Evolutionary conservation across 2,329 filamentous ascomycete genomes (phyloP).

Genomic region (Sarocladium strictum): DNA sequence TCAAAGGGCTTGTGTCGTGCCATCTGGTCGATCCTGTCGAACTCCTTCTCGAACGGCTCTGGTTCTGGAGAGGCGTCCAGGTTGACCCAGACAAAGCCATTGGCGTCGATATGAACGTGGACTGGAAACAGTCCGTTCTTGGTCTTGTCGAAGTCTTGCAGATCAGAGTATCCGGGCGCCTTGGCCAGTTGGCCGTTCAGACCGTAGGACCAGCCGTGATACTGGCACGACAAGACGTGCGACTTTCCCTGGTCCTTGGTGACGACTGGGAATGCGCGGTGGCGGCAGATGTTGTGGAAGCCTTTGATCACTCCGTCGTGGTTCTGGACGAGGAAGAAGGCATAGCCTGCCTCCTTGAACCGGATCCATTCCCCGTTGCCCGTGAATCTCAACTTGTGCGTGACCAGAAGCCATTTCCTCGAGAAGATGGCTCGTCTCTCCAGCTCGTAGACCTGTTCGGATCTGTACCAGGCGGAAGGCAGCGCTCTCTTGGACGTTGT

Average conservation of each 20-base stretch:
- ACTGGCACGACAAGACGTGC: slow-evolving; percentile 51
- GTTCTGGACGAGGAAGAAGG: slow-evolving; percentile 47
- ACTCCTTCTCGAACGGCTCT: slow-evolving; percentile 47
- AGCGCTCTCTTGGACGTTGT: no score
- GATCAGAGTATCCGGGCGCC: slow-evolving; percentile 51
- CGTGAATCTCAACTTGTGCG: slow-evolving; percentile 10
- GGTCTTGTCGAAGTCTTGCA: slow-evolving; percentile 49
- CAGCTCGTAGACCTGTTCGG: slow-evolving; percentile 42
- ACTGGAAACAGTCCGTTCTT: slow-evolving; percentile 51
- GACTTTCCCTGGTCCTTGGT: slow-evolving; percentile 42
- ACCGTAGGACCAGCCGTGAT: slow-evolving; percentile 59
- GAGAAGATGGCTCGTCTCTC: slow-evolving; percentile 48
- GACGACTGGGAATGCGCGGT: slow-evolving; percentile 55
- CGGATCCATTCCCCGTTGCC: slow-evolving; percentile 48
- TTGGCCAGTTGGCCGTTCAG: slow-evolving; percentile 52
- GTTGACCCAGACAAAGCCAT: slow-evolving; percentile 55
- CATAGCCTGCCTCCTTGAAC: slow-evolving; percentile 48
- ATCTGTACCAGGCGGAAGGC: slow-evolving; percentile 24
- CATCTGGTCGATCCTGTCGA: slow-evolving; percentile 40
- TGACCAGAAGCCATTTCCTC: slow-evolving; percentile 38
- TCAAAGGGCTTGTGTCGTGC: slow-evolving; percentile 38
- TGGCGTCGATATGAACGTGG: slow-evolving; percentile 45
- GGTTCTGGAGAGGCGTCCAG: slow-evolving; percentile 38
- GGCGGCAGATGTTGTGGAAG: slow-evolving; percentile 58
- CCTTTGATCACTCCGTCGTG: slow-evolving; percentile 46